Evolutionary conservation across 441 rosid genomes (phyloP), one percentile per base, ranked within the genome.

Genomic region (Kokia cookei): DNA sequence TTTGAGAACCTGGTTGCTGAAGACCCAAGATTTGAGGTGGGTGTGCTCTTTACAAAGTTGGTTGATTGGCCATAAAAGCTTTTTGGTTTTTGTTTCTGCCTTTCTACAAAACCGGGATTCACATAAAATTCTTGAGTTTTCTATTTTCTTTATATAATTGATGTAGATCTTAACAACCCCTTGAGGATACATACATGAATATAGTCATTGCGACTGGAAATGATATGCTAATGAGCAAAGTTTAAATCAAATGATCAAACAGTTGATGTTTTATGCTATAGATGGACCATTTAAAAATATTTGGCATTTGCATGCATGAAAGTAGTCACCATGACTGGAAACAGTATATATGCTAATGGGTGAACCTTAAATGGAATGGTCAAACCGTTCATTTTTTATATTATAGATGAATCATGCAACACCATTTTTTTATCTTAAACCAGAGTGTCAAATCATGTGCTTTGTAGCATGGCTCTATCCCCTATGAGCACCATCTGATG

Each of bases 21-120:
- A 82, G 93, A 94, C 80, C 77, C 84, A 58, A 87, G 87, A 77
- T 91, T 94, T 79, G 93, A 94, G 98, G 98, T 93, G 82, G 69
- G 64, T 47, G n/a, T 57, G 19, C 65, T 35, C 69, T 73, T n/a
- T 26, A 43, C 4, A 14, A 27, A 35, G 48, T 68, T 68, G 73
- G 12, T 70, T 37, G 32, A 32, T 19, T 53, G 73, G 51, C 35
- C 27, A 53, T 17, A n/a, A 54, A 17, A 69, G 73, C 73, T 14
- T 11, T 29, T 32, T 68, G 12, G 35, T 32, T 32, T 32, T 32
- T 32, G 35, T 43, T 40, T 15, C 11, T 22, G 4, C 12, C 29
- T 66, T 45, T 50, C 59, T 15, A 15, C 29, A 4, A 24, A 27
- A 50, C 26, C 9, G 8, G 19, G 40, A 67, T 7, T 47, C 37